Base-by-base conservation (phyloP, 768 basidiomycete species). In the Naematelia encephala region DNA sequence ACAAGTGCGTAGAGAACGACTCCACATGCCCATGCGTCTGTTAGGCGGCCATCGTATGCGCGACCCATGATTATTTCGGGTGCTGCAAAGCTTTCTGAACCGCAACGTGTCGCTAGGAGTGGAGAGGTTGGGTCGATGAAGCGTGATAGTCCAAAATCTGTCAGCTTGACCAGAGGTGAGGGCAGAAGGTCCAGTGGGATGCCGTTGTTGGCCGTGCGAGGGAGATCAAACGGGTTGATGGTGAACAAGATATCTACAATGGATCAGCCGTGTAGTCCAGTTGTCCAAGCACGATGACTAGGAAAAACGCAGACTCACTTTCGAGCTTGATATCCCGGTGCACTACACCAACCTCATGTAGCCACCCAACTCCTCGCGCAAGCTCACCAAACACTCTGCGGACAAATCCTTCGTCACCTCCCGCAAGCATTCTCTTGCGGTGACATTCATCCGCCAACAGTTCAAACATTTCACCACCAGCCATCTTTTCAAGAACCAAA, bases 11-110 rank as follows among this genome's bases (percentile, higher is more conserved):
- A 94, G 12, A 92, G 77, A 50, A 91, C 89, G n/a, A 91, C 87
- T 0, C 90, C 90, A 67, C 87, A 85, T 10, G 90, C 89, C 91
- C 91, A 93, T 12, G 87, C 85, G 73, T 93, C 91, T 53, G 89
- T 91, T 72, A 86, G 82, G 13, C 89, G 81, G 1, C 88, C 89
- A 75, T 94, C 90, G 77, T 93, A 93, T 28, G 82, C 79, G 49
- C 80, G 79, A 27, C 80, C 82, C 76, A 77, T 77, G 56, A 77
- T 74, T 55, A 77, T 77, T 47, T 77, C 76, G 13, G 76, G 76
- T 5, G 90, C 89, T 4, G 90, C 89, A 76, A 92, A 92, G 0
- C 87, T 87, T 73, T 94, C 90, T 26, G 86, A 87, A 4, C 91
- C 90, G 75, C 91, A 94, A 0, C 90, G 83, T 11, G 90, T 92